These are phyloP conservation scores for Suhomyces faveliae DNA, from an alignment of 805 yeast genomes.

Conservation along the genomic window DNA sequence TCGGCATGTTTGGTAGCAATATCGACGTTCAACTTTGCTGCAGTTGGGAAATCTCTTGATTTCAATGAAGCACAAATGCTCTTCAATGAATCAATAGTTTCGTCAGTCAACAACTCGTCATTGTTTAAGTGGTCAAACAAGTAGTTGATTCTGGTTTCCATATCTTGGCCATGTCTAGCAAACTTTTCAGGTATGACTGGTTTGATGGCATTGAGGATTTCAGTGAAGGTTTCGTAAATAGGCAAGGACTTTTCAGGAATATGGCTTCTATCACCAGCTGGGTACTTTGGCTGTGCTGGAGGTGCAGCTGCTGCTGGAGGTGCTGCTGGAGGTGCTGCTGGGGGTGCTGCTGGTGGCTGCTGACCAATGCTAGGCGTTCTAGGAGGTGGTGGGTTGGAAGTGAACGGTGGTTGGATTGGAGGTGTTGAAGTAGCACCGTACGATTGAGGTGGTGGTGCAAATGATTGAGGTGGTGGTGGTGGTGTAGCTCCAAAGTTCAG, in stretches of 20 bases:
- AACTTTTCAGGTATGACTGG: constrained; percentile 76
- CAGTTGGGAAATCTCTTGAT: constrained; percentile 55
- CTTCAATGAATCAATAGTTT: constrained; percentile 53
- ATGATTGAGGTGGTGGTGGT: constrained; percentile 16
- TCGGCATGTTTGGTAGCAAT: constrained; percentile 63
- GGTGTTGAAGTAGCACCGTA: constrained; percentile 18
- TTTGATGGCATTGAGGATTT: constrained; percentile 58
- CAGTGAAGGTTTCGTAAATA: constrained; percentile 55
- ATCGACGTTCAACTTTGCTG: constrained; percentile 53
- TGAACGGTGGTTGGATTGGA: constrained; percentile 10
- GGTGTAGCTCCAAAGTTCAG: constrained; percentile 8
- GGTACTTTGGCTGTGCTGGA: constrained; percentile 32
- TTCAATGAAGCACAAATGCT: constrained; percentile 51
- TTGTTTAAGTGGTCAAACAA: constrained; percentile 77
- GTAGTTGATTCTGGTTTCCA: constrained; percentile 76
- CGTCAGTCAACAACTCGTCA: constrained; percentile 59
- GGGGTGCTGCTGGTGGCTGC: constrained; percentile 15
- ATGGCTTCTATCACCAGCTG: constrained; percentile 68
- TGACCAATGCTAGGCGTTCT: constrained; percentile 14
- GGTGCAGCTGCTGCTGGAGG: constrained; percentile 25
- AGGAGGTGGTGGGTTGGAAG: constrained; percentile 8
- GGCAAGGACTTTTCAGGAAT: constrained; percentile 59
- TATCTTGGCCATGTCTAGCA: constrained; percentile 70
- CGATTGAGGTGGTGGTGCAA: constrained; percentile 20
- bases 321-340: constrained; percentile 21